Percentiles rank a stretch among this genome's conserved stretches.
Evolutionary conservation across 306 rosid genomes (phyloP).

Genomic region (Lathyrus tuberosus): DNA sequence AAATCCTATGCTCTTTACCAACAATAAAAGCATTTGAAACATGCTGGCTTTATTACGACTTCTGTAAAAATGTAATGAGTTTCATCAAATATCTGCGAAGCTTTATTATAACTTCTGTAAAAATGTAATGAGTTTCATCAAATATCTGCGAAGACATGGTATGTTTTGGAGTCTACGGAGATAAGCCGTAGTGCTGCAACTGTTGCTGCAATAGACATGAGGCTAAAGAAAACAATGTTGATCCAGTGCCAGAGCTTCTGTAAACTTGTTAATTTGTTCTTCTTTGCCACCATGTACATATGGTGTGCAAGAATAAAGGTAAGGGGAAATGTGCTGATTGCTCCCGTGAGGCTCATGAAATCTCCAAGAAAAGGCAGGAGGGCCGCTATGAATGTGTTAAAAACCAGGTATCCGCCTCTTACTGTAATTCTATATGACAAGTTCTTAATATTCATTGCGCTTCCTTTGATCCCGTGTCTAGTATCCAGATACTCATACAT

Average conservation of each 20-base stretch:
- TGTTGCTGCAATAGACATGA: conserved; percentile 66
- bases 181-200: conserved; percentile 80
- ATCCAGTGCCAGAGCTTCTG: conserved; percentile 86
- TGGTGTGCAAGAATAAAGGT: conserved; percentile 96
- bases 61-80: conserved; percentile 9
- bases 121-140: conserved; percentile 38
- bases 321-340: conserved; percentile 90
- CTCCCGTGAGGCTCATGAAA: conserved; percentile 97
- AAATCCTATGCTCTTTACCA: neutral
- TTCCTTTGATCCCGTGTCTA: conserved; percentile 71
- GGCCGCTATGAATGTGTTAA: conserved; percentile 74
- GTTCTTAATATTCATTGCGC: conserved; percentile 58
- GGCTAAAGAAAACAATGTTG: conserved; percentile 69
- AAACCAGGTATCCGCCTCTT: conserved; percentile 80
- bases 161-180: conserved; percentile 76
- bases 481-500: conserved; percentile 91
- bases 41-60: neutral
- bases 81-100: conserved; percentile 73
- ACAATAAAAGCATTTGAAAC: conserved; percentile 18
- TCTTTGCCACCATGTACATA: conserved; percentile 83
- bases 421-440: conserved; percentile 60
- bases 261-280: conserved; percentile 44
- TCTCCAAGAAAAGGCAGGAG: conserved; percentile 95
- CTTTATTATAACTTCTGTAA: conserved; percentile 17
- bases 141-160: conserved; percentile 78